A percentile compares a stretch with the other conserved stretches of the same genome.
Conservation (phyloP, 2,329 filamentous ascomycete species). For the Botrytis fragariae region DNA sequence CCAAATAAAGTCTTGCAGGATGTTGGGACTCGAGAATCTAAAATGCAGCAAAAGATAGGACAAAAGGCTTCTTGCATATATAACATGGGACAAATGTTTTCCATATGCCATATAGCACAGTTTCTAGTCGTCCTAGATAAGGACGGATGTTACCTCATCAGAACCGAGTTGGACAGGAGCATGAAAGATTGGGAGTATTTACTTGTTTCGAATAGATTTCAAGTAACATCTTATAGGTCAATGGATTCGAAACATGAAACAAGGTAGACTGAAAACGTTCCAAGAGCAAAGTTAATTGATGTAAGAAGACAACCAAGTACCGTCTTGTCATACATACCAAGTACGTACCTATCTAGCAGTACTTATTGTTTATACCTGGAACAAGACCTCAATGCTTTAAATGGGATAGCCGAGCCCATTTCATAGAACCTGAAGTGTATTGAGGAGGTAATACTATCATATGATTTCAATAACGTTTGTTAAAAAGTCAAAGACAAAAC, state of each 20-base stretch:
- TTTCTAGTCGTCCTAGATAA: background rate
- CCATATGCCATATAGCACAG: background rate
- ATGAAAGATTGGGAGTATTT: background rate
- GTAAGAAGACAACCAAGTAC: background rate
- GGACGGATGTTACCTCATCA: background rate
- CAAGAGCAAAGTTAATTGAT: background rate
- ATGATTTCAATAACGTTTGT: background rate
- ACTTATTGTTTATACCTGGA: background rate
- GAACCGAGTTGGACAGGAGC: background rate
- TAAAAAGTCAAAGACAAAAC: background rate
- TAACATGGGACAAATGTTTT: background rate
- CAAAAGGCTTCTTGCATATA: slow-evolving; percentile 7
- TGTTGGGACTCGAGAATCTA: slow-evolving; percentile 5
- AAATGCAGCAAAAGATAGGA: background rate
- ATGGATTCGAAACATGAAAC: background rate
- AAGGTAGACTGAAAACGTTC: background rate
- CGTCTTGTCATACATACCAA: background rate
- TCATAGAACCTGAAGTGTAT: background rate
- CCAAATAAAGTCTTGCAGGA: background rate
- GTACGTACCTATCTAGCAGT: background rate
- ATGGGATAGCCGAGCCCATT: background rate
- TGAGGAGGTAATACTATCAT: background rate
- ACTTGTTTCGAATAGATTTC: background rate
- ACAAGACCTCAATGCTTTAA: background rate
- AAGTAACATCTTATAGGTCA: background rate